Base-by-base conservation (phyloP, 192 early-diverging fungal species). In the Glomus cerebriforme region DNA sequence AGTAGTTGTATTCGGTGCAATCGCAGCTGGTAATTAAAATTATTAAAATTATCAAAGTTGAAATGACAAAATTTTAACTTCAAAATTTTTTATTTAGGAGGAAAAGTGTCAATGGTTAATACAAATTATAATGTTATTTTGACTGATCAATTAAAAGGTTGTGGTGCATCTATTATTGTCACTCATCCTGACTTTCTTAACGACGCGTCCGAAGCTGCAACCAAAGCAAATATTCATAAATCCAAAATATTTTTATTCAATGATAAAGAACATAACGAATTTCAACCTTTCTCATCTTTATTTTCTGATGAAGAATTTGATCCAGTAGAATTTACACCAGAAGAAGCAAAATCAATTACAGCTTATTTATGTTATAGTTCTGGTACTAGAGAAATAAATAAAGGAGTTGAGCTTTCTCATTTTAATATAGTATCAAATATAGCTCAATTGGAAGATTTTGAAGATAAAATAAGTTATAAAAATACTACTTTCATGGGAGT, bases 351-450 rank as follows among this genome's bases (percentile, higher is more conserved):
- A 9, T 79, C 83, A 2, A 67, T 78, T 2, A 81, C 76, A 15
- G 91, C 92, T 19, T 91, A 90, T 75, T 82, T 94, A 19, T 93
- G 90, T 80, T 95, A 93, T 83, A 90, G 88, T 24, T 89, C 88
- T 27, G 89, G 88, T 19, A 90, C 89, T 15, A 90, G 86, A 1
- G 91, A 93, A 26, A 86, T 79, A 62, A 91, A 94, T 43, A 98
- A 98, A 81, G 95, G 95, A 78, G 95, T 98, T n/a, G 85, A 88
- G 65, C 90, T 93, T 3, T 95, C 92, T 29, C 95, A 96, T 71
- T 78, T 81, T 12, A 96, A 96, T 85, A 88, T 96, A 80, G 92
- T 95, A 13, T 86, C 95, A 43, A 96, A 97, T 77, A 82, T 91
- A 24, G 29, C 84, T 39, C 92, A 94, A 75, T 84, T 89, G 29